Evolutionary conservation across 2,329 filamentous ascomycete genomes (phyloP).

Genomic region (Cladophialophora carrionii): DNA sequence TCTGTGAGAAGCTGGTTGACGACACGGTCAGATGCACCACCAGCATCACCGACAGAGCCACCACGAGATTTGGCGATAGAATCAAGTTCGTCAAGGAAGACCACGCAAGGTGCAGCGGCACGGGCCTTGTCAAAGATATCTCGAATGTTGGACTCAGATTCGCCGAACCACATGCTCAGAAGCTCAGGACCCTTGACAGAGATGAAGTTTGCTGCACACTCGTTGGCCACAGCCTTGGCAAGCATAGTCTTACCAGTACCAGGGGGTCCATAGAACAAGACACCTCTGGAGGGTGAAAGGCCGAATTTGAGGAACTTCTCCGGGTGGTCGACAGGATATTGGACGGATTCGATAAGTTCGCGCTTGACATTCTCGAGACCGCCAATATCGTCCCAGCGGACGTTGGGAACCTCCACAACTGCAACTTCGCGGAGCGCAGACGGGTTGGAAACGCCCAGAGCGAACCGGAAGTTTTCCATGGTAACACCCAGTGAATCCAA

Average conservation of each 20-base stretch:
- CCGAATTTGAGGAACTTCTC: constrained; percentile 99
- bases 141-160: constrained; percentile 99
- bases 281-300: constrained; percentile 95
- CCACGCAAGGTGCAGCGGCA: constrained; percentile 94
- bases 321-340: constrained; percentile 98
- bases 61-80: constrained; percentile 99
- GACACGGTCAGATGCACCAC: constrained; percentile 97
- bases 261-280: constrained; percentile 96
- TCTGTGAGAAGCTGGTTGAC: constrained; percentile 99
- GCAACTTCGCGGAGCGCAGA: constrained; percentile 98
- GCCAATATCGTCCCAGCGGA: constrained; percentile 99
- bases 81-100: constrained; percentile 98
- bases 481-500: constrained; percentile 97
- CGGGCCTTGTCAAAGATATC: constrained; percentile 99
- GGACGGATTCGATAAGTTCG: constrained; percentile 97
- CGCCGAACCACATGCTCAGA: constrained; percentile 99
- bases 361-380: constrained; percentile 98
- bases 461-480: constrained; percentile 99
- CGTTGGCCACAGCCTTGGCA: constrained; percentile 98
- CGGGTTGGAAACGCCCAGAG: constrained; percentile 96
- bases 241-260: constrained; percentile 99
- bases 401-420: constrained; percentile 98
- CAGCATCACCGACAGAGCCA: constrained; percentile 92
- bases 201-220: constrained; percentile 99
- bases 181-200: constrained; percentile 98